Base-by-base conservation (phyloP, 768 basidiomycete genomes). In the Psilocybe cyanescens region DNA sequence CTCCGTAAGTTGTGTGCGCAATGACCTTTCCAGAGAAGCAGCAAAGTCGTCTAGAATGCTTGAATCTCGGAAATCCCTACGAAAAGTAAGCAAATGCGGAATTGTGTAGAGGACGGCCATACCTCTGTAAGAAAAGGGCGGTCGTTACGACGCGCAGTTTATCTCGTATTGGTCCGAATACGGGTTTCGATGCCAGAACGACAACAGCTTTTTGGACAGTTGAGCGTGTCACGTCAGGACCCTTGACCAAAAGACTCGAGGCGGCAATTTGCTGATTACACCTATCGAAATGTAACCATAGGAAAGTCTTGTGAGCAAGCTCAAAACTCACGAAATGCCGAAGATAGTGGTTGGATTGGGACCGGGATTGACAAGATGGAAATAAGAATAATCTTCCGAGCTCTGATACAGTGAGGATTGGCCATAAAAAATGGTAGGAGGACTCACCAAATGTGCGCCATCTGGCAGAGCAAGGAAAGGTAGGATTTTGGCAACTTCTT, bases 181-280 rank as follows among this genome's bases (percentile, higher is more conserved):
- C 85, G 0, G 95, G 94, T 70, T 92, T 92, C 11, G 90, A 86
- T 3, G 94, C 95, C 37, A 99, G 80, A 2, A 99, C 92, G 0
- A 99, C 94, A 3, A 99, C 93, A 0, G 97, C 96, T 72, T 99
- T 99, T 74, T 99, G 97, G 0, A 99, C 97, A 8, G 90, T 99
- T 4, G 92, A 94, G 14, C 97, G 88, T 4, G 97, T 99, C 16
- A 99, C 93, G 64, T 97, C 96, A 2, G 85, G 79, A 41, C 86
- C 83, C 70, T 89, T 91, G 50, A 91, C 89, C 3, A 94, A 78
- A 30, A 99, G 81, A 24, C 88, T 81, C 0, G 89, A 83, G 1
- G 95, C 81, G 8, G 92, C 79, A 35, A 99, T 94, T 78, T 99
- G 97, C 52, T 96, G 94, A 68, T 99, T 98, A 72, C 96, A 97